These are phyloP conservation scores for Xylariaceae sp. DNA, from an alignment of 2,329 filamentous ascomycete genomes.

Conservation along the genomic window DNA sequence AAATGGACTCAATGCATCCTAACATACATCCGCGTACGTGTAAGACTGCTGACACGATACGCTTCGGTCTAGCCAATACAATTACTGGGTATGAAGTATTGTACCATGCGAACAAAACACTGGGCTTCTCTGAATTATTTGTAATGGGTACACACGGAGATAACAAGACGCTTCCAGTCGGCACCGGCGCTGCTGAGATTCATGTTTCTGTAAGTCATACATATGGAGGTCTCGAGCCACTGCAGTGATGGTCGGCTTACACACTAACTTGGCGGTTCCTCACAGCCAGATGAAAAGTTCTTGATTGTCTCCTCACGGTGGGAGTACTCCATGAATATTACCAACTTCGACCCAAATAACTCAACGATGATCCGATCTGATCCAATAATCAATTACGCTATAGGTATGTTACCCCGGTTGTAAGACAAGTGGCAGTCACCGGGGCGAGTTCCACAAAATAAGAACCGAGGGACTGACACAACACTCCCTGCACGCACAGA, in stretches of 20 bases:
- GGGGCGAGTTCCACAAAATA: too few relatives aligned
- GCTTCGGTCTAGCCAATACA: conserved; percentile 42
- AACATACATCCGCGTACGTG: too few relatives aligned
- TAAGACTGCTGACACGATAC: too few relatives aligned
- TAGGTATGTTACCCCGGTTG: conserved; percentile 27
- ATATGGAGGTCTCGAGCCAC: not conserved
- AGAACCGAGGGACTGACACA: too few relatives aligned
- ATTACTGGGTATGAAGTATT: conserved; percentile 54
- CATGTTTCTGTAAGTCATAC: conserved; percentile 49
- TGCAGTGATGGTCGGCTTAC: conserved; percentile 1
- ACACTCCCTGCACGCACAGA: conserved; percentile 24
- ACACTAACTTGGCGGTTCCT: not conserved
- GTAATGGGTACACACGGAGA: conserved; percentile 46
- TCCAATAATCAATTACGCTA: conserved; percentile 59
- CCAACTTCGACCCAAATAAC: conserved; percentile 42
- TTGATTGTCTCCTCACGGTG: conserved; percentile 66
- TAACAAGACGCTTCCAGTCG: conserved; percentile 36
- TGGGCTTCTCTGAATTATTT: conserved; percentile 46
- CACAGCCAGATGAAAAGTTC: conserved; percentile 57
- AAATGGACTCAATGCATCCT: too few relatives aligned
- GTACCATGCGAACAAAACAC: conserved; percentile 41
- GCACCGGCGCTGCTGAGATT: conserved; percentile 53
- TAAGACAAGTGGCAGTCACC: too few relatives aligned
- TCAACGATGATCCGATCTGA: conserved; percentile 52
- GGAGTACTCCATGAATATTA: conserved; percentile 50